Percentiles rank a stretch among this genome's conserved stretches.
phyloP scores from a whole-genome alignment of 169 alveolate species.

The Sarcocystis neurona region DNA sequence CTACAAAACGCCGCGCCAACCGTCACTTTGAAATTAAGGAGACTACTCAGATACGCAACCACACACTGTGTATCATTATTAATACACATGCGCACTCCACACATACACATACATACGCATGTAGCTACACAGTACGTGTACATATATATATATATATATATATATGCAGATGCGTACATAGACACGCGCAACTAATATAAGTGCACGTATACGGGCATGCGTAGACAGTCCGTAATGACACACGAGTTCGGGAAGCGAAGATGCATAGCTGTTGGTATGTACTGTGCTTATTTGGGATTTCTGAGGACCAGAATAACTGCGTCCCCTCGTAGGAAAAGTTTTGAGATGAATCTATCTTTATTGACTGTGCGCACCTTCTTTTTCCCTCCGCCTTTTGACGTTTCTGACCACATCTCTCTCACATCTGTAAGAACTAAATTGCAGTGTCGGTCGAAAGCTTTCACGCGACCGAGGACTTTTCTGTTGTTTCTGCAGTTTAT shows the following conservation, averaged over 20 bases:
- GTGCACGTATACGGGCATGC: not conserved
- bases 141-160: not conserved
- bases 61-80: no score
- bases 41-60: no score
- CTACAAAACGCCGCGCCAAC: no score
- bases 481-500: slow-evolving; percentile 97
- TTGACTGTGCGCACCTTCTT: slow-evolving; percentile 88
- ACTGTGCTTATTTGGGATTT: slow-evolving; percentile 93
- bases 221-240: not conserved
- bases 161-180: not conserved
- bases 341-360: slow-evolving; percentile 94
- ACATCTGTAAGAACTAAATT: slow-evolving; percentile 96
- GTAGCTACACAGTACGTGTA: no score
- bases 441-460: slow-evolving; percentile 98
- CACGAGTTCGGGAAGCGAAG: not conserved
- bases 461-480: slow-evolving; percentile 95
- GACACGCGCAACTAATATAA: not conserved
- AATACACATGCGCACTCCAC: no score
- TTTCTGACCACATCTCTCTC: slow-evolving; percentile 97
- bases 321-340: slow-evolving; percentile 97
- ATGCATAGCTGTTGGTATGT: no score
- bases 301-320: slow-evolving; percentile 93
- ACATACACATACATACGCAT: no score
- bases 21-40: no score
- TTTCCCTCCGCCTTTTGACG: slow-evolving; percentile 88